Percentiles rank a stretch among this genome's conserved stretches.
These are phyloP conservation scores for Penicillium lividum DNA, from an alignment of 495 filamentous ascomycete species.

Conservation along the genomic window DNA sequence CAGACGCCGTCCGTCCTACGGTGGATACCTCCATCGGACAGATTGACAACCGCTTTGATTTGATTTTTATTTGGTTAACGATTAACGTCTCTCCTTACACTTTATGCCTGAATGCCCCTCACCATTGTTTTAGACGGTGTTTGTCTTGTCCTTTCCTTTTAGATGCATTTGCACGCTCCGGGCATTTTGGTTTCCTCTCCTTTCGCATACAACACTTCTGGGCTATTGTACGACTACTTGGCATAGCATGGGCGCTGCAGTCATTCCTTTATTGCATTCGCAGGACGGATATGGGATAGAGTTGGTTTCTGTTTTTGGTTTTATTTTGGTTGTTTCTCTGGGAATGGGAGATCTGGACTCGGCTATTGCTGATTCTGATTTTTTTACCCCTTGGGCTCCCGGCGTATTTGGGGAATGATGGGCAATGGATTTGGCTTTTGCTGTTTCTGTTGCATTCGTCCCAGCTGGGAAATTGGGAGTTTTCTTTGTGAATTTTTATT, in stretches of 20 bases:
- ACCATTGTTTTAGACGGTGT: conserved; percentile 40
- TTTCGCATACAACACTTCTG: conserved; percentile 30
- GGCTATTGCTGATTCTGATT: conserved; percentile 2
- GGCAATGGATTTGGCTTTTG: background rate
- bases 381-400: conserved; percentile 9
- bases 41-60: background rate
- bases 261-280: conserved; percentile 46
- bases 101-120: conserved; percentile 40
- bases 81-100: conserved; percentile 47
- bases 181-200: conserved; percentile 45
- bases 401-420: conserved; percentile 11
- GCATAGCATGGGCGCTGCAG: conserved; percentile 49
- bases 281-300: conserved; percentile 38
- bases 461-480: conserved; percentile 19
- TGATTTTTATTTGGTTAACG: conserved; percentile 24
- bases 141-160: conserved; percentile 41
- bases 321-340: conserved; percentile 12
- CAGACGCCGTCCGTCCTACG: conserved; percentile 24
- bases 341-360: conserved; percentile 21
- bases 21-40: too few relatives aligned
- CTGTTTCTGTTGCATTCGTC: background rate
- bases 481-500: conserved; percentile 11
- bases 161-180: conserved; percentile 31
- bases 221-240: conserved; percentile 42
- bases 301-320: conserved; percentile 18